Evolutionary conservation across 371 early-diverging fungal genomes (phyloP).

Genomic region (Capillidium rhysosporum): DNA sequence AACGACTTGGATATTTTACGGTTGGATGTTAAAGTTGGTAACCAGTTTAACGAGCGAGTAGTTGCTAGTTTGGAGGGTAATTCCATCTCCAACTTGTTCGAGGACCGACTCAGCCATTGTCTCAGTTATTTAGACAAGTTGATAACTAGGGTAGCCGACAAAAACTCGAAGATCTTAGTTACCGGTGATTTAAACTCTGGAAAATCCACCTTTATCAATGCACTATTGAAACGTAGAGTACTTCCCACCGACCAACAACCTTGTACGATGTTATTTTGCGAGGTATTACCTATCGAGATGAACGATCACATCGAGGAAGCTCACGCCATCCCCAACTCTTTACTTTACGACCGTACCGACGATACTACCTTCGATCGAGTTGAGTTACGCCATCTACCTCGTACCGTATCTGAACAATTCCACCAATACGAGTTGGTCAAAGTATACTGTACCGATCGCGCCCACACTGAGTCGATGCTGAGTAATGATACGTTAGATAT

Average conservation of each 20-base stretch:
- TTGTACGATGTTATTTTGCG: conserved; percentile 83
- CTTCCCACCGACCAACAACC: conserved; percentile 93
- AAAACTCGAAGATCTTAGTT: conserved; percentile 78
- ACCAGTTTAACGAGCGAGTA: neutral
- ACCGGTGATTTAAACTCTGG: conserved; percentile 96
- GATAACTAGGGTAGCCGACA: conserved; percentile 63
- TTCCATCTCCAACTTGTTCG: conserved; percentile 45
- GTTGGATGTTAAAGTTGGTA: neutral
- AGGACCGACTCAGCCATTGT: conserved; percentile 37
- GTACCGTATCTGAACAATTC: conserved; percentile 26
- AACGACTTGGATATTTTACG: conserved; percentile 2
- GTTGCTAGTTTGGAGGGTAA: conserved; percentile 24
- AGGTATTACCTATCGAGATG: conserved; percentile 71
- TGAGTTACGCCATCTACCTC: conserved; percentile 31
- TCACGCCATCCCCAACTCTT: conserved; percentile 56
- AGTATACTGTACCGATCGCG: conserved; percentile 59
- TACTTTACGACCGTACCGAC: conserved; percentile 42
- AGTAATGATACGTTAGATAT: conserved; percentile 89
- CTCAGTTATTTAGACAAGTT: conserved; percentile 61
- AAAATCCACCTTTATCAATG: conserved; percentile 91
- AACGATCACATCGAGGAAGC: conserved; percentile 73
- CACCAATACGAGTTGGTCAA: conserved; percentile 67
- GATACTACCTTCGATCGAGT: conserved; percentile 46
- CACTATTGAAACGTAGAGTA: conserved; percentile 67
- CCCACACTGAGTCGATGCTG: conserved; percentile 46